Conservation (phyloP, 805 yeast genomes). For the Suhomyces sp. region DNA sequence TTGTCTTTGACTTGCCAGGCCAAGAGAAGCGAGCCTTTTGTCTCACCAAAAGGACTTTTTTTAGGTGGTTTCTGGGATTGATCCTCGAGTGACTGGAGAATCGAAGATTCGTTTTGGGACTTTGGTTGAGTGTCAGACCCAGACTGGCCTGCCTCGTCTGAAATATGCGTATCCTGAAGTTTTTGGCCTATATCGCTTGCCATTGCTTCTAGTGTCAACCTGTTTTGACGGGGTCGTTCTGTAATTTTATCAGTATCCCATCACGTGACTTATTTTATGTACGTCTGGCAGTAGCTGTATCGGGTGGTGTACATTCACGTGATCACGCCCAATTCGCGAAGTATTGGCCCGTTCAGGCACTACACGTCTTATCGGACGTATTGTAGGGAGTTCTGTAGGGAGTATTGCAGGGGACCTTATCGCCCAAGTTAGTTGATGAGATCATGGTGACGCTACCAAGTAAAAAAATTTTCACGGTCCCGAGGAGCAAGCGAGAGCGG, state of each 20-base stretch:
- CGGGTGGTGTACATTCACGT: not conserved
- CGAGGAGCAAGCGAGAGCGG: not conserved
- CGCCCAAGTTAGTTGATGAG: not conserved
- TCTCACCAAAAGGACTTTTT: not conserved
- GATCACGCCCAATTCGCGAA: not conserved
- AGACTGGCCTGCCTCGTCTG: not conserved
- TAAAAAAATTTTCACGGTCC: not conserved
- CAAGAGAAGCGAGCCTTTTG: constrained; percentile 55
- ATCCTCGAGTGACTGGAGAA: not conserved
- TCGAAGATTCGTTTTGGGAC: not conserved
- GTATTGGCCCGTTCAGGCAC: not conserved
- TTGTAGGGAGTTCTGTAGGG: not conserved
- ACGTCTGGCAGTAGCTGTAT: not conserved
- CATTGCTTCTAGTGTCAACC: not conserved
- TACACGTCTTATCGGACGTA: not conserved
- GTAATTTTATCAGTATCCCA: not conserved
- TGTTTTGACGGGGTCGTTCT: not conserved
- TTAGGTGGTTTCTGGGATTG: not conserved
- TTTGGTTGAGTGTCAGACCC: not conserved
- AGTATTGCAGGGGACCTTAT: not conserved
- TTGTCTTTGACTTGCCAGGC: constrained; percentile 71
- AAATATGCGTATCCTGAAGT: not conserved
- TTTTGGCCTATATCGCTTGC: not conserved
- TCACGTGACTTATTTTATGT: not conserved
- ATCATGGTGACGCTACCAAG: not conserved